Evolutionary conservation across 2,329 filamentous ascomycete genomes (phyloP).

Genomic region (Trichophyton verrucosum): DNA sequence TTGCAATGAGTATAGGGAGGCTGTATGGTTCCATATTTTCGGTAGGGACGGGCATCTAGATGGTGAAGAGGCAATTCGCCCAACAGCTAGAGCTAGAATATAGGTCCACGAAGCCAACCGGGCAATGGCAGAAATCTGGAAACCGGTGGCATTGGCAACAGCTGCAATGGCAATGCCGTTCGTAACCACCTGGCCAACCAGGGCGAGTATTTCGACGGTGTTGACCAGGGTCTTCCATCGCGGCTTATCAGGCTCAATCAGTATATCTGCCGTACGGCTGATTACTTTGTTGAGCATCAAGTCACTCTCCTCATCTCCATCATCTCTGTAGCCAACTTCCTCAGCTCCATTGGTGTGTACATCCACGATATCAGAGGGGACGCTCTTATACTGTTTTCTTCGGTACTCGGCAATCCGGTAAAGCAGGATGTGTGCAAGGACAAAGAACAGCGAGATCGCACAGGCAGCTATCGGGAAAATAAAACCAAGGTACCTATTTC

Average conservation of each 20-base stretch:
- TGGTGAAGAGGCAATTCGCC: constrained; percentile 53
- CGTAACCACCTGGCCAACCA: constrained; percentile 57
- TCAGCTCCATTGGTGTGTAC: constrained; percentile 43
- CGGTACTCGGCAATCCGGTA: constrained; percentile 43
- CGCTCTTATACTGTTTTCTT: constrained; percentile 44
- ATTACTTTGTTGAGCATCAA: constrained; percentile 45
- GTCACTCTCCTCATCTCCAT: constrained; percentile 40
- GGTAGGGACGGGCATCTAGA: constrained; percentile 55
- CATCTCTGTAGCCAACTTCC: constrained; percentile 43
- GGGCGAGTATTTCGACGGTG: constrained; percentile 60
- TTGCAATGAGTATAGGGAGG: constrained; percentile 64
- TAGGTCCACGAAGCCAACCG: constrained; percentile 71
- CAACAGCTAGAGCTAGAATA: constrained; percentile 56
- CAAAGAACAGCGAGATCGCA: constrained; percentile 54
- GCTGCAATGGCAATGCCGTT: constrained; percentile 54
- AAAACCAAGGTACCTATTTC: constrained; percentile 52
- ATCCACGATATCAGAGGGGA: constrained; percentile 25
- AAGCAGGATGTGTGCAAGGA: constrained; percentile 47
- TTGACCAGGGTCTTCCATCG: constrained; percentile 59
- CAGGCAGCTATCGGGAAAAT: constrained; percentile 65
- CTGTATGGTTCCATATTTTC: constrained; percentile 84
- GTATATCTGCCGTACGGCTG: constrained; percentile 36
- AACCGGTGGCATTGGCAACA: constrained; percentile 42
- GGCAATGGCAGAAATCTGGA: constrained; percentile 51
- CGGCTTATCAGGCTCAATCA: constrained; percentile 59